Base-by-base conservation (phyloP, 441 rosid genomes). In the Pelargonium myrrhifolium region DNA sequence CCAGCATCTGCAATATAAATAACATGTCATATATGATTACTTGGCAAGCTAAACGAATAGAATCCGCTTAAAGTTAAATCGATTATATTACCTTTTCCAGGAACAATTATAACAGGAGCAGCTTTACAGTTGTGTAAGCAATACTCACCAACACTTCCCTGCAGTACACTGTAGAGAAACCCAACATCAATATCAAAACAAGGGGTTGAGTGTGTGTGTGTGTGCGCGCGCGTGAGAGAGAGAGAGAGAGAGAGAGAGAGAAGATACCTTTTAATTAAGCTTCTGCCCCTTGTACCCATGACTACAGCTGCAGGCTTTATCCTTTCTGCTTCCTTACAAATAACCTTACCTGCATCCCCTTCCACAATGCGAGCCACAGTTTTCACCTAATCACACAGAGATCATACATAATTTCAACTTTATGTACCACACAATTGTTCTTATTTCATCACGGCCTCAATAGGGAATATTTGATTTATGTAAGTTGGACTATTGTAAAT, bases 71-170 rank as follows among this genome's bases (percentile, higher is more conserved):
- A 9, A 9, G 60, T n/a, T 0, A 68, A 67, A 65, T 45, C 17
- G 21, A 60, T 5, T 14, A 40, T 0, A 39, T 47, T 75, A 89
- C 98, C 96, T 87, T 79, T 79, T n/a, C 93, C 93, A 3, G 98
- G 98, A 65, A 92, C 95, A 9, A 86, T 77, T 35, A 88, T 74
- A 74, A 89, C 76, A 0, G 98, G 98, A 45, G 96, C 88, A 5
- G 90, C 78, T 84, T 88, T 88, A 74, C 92, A 89, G 53, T 89
- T 83, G 80, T 84, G 98, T 84, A 89, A 85, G 78, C 96, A 89
- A 74, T 85, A 79, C 78, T 88, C 93, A 51, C 96, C 81, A 55
- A 88, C 85, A 67, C 98, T 92, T 68, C 95, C 98, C 56, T 92
- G 91, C 74, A 92, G 72, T 7, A 92, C 77, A 51, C 98, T 92